These are phyloP conservation scores for Oryza rufipogon DNA, from an alignment of 176 grass and related monocot species.

Conservation along the genomic window DNA sequence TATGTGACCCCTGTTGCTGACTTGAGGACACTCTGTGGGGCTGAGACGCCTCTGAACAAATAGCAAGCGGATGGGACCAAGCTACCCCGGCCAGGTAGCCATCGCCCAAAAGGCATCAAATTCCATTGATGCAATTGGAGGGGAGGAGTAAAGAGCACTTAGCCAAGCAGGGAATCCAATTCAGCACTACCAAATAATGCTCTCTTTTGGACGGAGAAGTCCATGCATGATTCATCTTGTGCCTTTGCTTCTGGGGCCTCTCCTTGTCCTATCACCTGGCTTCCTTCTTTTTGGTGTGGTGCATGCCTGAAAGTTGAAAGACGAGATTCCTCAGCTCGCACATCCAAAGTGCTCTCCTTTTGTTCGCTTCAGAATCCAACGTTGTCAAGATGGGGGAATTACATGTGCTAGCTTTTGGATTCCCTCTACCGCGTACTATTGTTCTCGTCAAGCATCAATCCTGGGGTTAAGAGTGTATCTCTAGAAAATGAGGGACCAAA, in stretches of 20 bases:
- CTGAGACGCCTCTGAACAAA: not conserved
- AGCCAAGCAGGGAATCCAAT: constrained; percentile 48
- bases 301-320: constrained; percentile 26
- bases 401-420: constrained; percentile 24
- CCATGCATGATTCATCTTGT: not conserved
- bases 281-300: constrained; percentile 33
- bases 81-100: not conserved
- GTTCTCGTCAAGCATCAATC: not conserved
- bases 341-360: constrained; percentile 54
- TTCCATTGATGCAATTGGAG: constrained; percentile 28
- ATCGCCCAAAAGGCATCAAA: constrained; percentile 37
- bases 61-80: not conserved
- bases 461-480: not conserved
- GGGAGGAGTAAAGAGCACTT: not conserved
- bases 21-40: not conserved
- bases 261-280: constrained; percentile 22
- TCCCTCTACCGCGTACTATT: constrained; percentile 23
- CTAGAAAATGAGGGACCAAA: not conserved
- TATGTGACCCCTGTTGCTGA: not conserved
- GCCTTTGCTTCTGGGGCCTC: not conserved
- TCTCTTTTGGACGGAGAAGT: constrained; percentile 26
- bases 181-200: constrained; percentile 44
- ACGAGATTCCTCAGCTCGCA: constrained; percentile 45
- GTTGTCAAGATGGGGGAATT: constrained; percentile 32
- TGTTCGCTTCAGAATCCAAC: constrained; percentile 44